Base-by-base conservation (phyloP, 306 rosid species). In the Castanea mollissima region DNA sequence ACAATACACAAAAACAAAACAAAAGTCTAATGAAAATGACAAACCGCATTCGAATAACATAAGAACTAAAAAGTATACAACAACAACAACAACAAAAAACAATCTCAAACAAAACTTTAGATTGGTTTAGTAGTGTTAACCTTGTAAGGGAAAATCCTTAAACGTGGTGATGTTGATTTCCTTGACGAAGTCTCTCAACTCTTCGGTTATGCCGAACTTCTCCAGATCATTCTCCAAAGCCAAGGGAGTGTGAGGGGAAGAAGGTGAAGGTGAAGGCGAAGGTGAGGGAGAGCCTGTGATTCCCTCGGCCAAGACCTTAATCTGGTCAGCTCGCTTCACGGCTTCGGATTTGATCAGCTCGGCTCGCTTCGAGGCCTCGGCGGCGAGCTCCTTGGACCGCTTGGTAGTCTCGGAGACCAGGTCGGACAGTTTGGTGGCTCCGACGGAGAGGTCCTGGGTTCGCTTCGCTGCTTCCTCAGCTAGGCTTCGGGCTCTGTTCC, bases 401-500 rank as follows among this genome's bases (percentile, higher is more conserved):
- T 83, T 85, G 31, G 93, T 79, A 15, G 89, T 86, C 44, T 87
- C 90, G 6, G 91, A 71, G 18, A 89, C 71, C 25, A 85, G 69
- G 10, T 81, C 84, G 75, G 78, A 83, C 10, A 90, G 74, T 71
- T 67, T 85, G 52, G 86, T 63, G 34, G 86, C 72, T 58, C 86
- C 87, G 11, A 85, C 31, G 29, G 88, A 54, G 20, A 84, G 79
- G 52, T 80, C 79, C 29, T 76, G 87, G 4, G 82, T 72, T 21
- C 87, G 83, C 81, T 88, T 88, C 11, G 90, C 83, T 4, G 91
- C 71, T 82, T 89, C 93, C 67, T 91, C 93, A 29, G 95, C 95
- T 31, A 89, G 86, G 77, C 84, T 87, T 76, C 90, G 87, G 79
- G 92, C 97, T 90, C 71, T 90, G 85, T 76, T 82, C 97, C 97